Evolutionary conservation across 352 stramenopile genomes (phyloP).

Genomic region (Phytophthora tentaculata): DNA sequence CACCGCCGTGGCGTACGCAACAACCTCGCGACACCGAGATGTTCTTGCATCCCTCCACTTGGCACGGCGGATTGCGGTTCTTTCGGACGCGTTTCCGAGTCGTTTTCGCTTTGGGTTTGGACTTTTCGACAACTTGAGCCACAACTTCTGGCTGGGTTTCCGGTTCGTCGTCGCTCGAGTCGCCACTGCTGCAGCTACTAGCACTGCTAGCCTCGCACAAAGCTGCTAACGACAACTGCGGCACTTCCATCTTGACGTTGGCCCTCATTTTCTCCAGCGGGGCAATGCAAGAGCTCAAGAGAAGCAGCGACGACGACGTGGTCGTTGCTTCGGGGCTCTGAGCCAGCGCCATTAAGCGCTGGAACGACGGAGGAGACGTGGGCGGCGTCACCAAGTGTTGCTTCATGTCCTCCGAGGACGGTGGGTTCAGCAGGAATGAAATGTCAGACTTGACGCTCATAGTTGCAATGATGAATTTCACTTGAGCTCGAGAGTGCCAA

Average conservation of each 20-base stretch:
- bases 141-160: background rate
- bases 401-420: background rate
- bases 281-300: slow-evolving; percentile 39
- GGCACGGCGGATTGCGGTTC: slow-evolving; percentile 58
- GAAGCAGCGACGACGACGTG: slow-evolving; percentile 26
- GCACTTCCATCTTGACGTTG: slow-evolving; percentile 13
- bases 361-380: slow-evolving; percentile 24
- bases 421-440: slow-evolving; percentile 49
- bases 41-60: slow-evolving; percentile 69
- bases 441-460: slow-evolving; percentile 46
- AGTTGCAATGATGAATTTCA: background rate
- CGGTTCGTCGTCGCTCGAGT: slow-evolving; percentile 28
- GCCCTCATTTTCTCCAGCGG: slow-evolving; percentile 35
- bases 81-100: slow-evolving; percentile 36
- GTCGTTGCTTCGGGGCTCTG: slow-evolving; percentile 16
- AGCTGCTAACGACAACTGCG: slow-evolving; percentile 15
- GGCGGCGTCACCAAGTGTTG: slow-evolving; percentile 6
- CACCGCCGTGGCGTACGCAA: slow-evolving; percentile 62
- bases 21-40: slow-evolving; percentile 57
- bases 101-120: slow-evolving; percentile 14
- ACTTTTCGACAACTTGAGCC: slow-evolving; percentile 4
- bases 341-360: slow-evolving; percentile 17
- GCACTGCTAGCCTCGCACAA: slow-evolving; percentile 24
- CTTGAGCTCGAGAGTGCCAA: slow-evolving; percentile 15
- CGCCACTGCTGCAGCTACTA: slow-evolving; percentile 22